phyloP scores from a whole-genome alignment of 345 rosid species.

The Hibiscus tridactylites region DNA sequence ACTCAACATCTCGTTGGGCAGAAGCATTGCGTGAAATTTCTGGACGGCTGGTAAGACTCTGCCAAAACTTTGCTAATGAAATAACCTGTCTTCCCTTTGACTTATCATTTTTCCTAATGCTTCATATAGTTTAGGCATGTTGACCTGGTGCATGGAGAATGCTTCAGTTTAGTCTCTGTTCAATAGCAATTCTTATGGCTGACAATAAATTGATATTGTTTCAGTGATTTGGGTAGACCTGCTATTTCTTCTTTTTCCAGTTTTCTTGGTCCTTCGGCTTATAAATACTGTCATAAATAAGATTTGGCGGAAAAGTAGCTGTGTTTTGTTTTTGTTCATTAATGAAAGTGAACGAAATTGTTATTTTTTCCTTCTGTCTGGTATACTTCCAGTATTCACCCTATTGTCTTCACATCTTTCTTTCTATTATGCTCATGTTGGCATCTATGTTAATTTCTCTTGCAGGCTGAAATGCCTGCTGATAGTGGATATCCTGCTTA shows the following conservation, averaged over 20 bases:
- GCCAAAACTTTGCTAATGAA: not conserved
- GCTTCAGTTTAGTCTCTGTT: not conserved
- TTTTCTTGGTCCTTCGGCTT: not conserved
- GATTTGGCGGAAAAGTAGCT: not conserved
- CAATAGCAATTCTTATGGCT: not conserved
- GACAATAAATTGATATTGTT: not conserved
- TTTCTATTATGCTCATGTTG: not conserved
- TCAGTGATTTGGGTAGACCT: not conserved
- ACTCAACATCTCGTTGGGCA: constrained; percentile 99
- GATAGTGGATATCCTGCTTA: constrained; percentile 99
- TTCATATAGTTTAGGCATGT: not conserved
- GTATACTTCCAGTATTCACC: not conserved
- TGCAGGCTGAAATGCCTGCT: constrained; percentile 99
- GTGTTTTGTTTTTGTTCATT: not conserved
- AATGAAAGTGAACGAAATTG: not conserved
- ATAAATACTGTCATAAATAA: not conserved
- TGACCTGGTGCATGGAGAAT: not conserved
- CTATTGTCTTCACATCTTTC: not conserved
- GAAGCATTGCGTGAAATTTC: constrained; percentile 99
- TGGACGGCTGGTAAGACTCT: constrained; percentile 73
- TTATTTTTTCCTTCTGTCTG: not conserved
- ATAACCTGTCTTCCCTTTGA: not conserved
- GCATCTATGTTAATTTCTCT: constrained; percentile 18
- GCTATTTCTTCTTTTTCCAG: not conserved
- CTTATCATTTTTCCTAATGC: not conserved